These are phyloP conservation scores for Neurospora tetraspora DNA, from an alignment of 495 filamentous ascomycete genomes.

Conservation along the genomic window DNA sequence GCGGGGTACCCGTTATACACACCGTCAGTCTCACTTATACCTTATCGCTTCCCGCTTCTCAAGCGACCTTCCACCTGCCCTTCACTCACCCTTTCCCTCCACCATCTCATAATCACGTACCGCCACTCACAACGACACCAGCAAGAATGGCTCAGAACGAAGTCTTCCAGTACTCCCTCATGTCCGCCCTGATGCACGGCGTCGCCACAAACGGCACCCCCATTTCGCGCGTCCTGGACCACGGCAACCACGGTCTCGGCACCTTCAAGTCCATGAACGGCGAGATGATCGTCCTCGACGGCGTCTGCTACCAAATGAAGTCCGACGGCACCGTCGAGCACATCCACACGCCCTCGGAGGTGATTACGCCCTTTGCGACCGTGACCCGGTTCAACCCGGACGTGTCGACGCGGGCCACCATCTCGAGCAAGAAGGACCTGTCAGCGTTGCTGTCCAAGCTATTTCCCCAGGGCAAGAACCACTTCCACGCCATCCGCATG, in stretches of 20 bases:
- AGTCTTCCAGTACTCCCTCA: slow-evolving; percentile 41
- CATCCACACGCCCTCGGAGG: slow-evolving; percentile 10
- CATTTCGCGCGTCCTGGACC: slow-evolving; percentile 24
- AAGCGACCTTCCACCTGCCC: not conserved
- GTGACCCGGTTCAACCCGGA: slow-evolving; percentile 30
- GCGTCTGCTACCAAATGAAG: slow-evolving; percentile 37
- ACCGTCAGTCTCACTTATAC: not conserved
- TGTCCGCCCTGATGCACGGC: slow-evolving; percentile 44
- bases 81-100: not conserved
- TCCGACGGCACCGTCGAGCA: slow-evolving; percentile 25
- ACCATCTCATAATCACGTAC: not conserved
- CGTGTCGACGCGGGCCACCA: slow-evolving; percentile 6
- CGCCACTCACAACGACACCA: not conserved
- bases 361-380: slow-evolving; percentile 34
- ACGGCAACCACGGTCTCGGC: slow-evolving; percentile 43
- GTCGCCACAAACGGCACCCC: slow-evolving; percentile 31
- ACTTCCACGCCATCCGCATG: slow-evolving; percentile 30
- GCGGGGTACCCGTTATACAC: not conserved
- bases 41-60: not conserved
- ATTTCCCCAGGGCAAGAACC: slow-evolving; percentile 28
- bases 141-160: slow-evolving; percentile 27
- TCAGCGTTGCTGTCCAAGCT: slow-evolving; percentile 22
- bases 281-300: slow-evolving; percentile 43
- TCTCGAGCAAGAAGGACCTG: slow-evolving; percentile 27
- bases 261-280: slow-evolving; percentile 40